phyloP scores from a whole-genome alignment of 352 stramenopile species.

The Chrysophaeum taylorii region DNA sequence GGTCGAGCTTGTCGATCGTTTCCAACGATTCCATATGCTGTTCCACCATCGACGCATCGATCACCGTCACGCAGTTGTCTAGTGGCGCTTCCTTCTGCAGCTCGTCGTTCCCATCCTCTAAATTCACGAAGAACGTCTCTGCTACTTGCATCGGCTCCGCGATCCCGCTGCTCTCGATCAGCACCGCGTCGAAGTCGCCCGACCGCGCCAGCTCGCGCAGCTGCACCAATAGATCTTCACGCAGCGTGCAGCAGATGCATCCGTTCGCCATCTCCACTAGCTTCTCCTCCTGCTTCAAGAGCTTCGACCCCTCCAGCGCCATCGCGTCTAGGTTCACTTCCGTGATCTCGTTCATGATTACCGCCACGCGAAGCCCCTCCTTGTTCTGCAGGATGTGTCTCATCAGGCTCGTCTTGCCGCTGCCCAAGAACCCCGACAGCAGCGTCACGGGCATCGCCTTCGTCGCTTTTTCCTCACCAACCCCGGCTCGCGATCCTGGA shows the following conservation, averaged over 20 bases:
- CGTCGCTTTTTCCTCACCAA: too few species aligned
- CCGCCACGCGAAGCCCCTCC: conserved; percentile 44
- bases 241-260: conserved; percentile 45
- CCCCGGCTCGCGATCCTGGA: too few species aligned
- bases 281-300: background rate
- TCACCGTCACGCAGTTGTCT: background rate
- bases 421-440: conserved; percentile 38
- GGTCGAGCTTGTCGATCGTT: conserved; percentile 10
- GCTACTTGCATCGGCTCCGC: background rate
- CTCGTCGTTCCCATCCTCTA: background rate
- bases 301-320: background rate
- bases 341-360: conserved; percentile 57
- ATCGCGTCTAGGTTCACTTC: conserved; percentile 54
- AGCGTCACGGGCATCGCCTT: conserved; percentile 43
- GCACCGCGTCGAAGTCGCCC: conserved; percentile 6
- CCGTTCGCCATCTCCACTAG: conserved; percentile 56
- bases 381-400: conserved; percentile 46
- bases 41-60: conserved; percentile 19
- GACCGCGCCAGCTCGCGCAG: background rate
- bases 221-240: conserved; percentile 37
- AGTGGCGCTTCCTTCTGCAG: conserved; percentile 20
- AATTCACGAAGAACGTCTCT: too few species aligned
- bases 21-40: background rate
- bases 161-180: conserved; percentile 1
- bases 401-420: conserved; percentile 51